Evolutionary conservation across 768 basidiomycete genomes (phyloP), one percentile per base, ranked within the genome.

Genomic region (Inosperma sp.): DNA sequence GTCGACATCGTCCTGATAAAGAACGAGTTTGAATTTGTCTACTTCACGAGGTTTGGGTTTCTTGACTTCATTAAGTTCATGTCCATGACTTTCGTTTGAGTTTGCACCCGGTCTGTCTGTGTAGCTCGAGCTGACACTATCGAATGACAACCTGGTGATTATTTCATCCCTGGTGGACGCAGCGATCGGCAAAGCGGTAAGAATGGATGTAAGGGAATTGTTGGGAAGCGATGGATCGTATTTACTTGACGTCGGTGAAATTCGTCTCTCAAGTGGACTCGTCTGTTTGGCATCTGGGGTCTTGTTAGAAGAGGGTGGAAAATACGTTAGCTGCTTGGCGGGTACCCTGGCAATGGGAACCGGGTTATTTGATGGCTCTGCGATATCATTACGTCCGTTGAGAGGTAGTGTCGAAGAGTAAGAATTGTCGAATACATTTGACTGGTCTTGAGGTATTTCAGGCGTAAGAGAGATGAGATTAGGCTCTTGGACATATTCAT

Each of bases 111-210:
- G 66, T 23, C 65, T 63, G 46, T 75, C 74, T 47, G 69, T 73
- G 54, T 68, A 70, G 48, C 71, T 71, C 7, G 76, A 74, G 56
- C 71, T 74, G 52, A 66, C 62, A 57, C 76, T 75, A 48, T 82
- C 80, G 30, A 80, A 73, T 7, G 80, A 82, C 33, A 82, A 65
- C 12, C 80, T 71, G 6, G 77, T 72, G 17, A 79, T 74, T 42
- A 82, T 76, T 31, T 74, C 76, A 54, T 82, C 78, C 27, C 78
- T 69, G 2, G 74, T 78, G n/a, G 77, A 78, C 16, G 75, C 72
- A 48, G 73, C 70, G 27, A 78, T 78, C 17, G 77, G 77, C 19
- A 78, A 67, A 10, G 75, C 73, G 1, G 69, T 73, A 33, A 77
- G 68, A 45, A 77, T 68, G 12, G 75, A 72, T 14, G 68, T 66